These are phyloP conservation scores for Aaosphaeria arxii DNA, from an alignment of 2,329 filamentous ascomycete species.

Conservation along the genomic window DNA sequence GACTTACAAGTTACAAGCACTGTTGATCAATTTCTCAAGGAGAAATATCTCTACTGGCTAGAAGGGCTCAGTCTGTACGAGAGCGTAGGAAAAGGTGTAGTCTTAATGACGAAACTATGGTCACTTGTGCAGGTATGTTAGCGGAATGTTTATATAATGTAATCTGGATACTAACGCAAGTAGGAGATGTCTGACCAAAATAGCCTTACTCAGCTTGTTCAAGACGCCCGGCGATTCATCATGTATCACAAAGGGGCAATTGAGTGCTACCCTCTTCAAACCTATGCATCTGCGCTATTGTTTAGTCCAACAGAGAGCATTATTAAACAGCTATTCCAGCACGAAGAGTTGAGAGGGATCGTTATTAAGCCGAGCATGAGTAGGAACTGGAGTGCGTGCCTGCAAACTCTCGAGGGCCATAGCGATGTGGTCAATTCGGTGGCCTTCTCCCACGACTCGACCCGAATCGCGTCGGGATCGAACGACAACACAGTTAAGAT, in stretches of 20 bases:
- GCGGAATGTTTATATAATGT: not conserved
- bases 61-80: slow-evolving; percentile 9
- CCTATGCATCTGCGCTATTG: slow-evolving; percentile 14
- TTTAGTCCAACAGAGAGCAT: slow-evolving; percentile 9
- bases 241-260: slow-evolving; percentile 9
- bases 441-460: slow-evolving; percentile 12
- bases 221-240: slow-evolving; percentile 13
- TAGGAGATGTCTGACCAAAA: not conserved
- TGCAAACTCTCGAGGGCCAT: slow-evolving; percentile 9
- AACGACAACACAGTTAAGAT: slow-evolving; percentile 12
- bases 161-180: not conserved
- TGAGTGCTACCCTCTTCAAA: slow-evolving; percentile 14
- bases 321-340: slow-evolving; percentile 2
- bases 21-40: slow-evolving; percentile 7
- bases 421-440: not conserved
- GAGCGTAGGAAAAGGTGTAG: slow-evolving; percentile 8
- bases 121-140: not conserved
- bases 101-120: slow-evolving; percentile 8
- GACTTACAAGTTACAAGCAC: slow-evolving; percentile 5
- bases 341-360: slow-evolving; percentile 6
- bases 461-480: slow-evolving; percentile 14
- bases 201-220: slow-evolving; percentile 3
- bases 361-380: slow-evolving; percentile 5
- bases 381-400: slow-evolving; percentile 6
- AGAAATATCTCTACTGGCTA: slow-evolving; percentile 1